phyloP scores from a whole-genome alignment of 2,329 filamentous ascomycete genomes.

The Xylogone sp. region DNA sequence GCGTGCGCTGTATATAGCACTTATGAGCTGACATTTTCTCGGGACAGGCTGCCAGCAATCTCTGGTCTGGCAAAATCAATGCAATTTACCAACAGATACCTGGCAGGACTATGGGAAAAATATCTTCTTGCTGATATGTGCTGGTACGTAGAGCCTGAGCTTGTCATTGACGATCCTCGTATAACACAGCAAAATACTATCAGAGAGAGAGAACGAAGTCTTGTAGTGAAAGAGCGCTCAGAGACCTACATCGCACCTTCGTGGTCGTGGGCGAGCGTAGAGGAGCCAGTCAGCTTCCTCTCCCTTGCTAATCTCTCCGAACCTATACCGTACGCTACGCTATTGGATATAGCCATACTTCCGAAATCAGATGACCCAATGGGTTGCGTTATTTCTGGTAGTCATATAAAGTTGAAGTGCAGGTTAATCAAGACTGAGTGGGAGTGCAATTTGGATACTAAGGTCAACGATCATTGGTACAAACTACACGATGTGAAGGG shows the following conservation, averaged over 20 bases:
- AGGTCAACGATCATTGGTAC: not conserved
- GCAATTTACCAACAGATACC: not conserved
- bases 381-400: constrained; percentile 12
- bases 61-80: constrained; percentile 5
- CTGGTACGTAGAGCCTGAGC: not conserved
- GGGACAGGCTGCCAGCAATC: constrained; percentile 4
- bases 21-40: not conserved
- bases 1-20: not conserved
- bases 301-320: constrained; percentile 11
- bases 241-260: constrained; percentile 3
- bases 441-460: not conserved
- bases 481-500: not conserved
- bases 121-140: not conserved
- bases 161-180: not conserved
- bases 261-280: constrained; percentile 5
- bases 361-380: not conserved
- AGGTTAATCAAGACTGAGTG: not conserved
- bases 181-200: not conserved
- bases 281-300: not conserved
- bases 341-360: not conserved
- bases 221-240: not conserved
- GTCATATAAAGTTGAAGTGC: not conserved
- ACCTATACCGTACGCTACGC: not conserved
- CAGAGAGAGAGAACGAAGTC: not conserved
- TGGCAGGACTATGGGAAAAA: not conserved